Percentiles rank a stretch among this genome's conserved stretches.
These are phyloP conservation scores for Trichoderma gracile DNA, from an alignment of 2,329 filamentous ascomycete species.

Conservation along the genomic window DNA sequence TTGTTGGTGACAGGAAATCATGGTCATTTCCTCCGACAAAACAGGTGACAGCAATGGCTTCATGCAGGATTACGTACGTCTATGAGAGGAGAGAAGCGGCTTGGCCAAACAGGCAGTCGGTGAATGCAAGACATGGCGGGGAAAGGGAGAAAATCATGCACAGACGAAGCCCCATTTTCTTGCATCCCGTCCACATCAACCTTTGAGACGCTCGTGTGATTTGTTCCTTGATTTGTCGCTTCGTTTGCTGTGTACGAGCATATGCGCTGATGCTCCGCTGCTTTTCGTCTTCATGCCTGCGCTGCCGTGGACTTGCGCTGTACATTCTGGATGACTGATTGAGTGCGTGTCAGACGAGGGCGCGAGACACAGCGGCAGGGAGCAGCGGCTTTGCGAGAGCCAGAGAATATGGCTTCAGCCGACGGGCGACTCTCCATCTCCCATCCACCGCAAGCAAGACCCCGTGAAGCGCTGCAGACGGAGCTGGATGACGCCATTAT, in stretches of 20 bases:
- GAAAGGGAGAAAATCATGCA: neutral
- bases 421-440: neutral
- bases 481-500: slow-evolving; percentile 21
- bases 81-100: neutral
- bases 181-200: slow-evolving; percentile 1
- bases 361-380: neutral
- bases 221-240: neutral
- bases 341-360: neutral
- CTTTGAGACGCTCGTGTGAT: neutral
- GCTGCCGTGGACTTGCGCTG: neutral
- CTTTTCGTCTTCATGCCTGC: slow-evolving; percentile 8
- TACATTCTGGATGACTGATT: slow-evolving; percentile 8
- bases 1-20: too few relatives aligned
- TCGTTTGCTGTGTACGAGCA: neutral
- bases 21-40: too few relatives aligned
- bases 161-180: neutral
- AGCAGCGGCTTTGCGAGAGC: too few relatives aligned
- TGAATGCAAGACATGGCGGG: slow-evolving; percentile 7
- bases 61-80: slow-evolving; percentile 4
- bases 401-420: slow-evolving; percentile 1
- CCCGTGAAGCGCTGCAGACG: neutral
- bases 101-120: slow-evolving; percentile 11
- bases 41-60: neutral
- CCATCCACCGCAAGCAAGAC: neutral
- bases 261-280: slow-evolving; percentile 14